These are phyloP conservation scores for Pseudocercospora pini-densiflorae DNA, from an alignment of 2,329 filamentous ascomycete genomes.

Conservation along the genomic window DNA sequence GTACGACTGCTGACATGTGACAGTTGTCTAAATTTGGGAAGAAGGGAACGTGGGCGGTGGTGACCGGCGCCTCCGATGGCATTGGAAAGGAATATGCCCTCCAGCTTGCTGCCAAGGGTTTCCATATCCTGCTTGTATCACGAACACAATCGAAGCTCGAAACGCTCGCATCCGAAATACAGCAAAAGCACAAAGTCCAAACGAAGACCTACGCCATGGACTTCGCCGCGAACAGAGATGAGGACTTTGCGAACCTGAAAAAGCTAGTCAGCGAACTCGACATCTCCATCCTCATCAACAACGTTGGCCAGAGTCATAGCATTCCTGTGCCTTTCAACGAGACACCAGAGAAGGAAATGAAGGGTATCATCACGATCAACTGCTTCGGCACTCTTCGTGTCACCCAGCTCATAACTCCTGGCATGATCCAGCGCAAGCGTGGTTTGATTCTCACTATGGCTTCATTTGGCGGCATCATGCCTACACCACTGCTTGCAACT, in stretches of 20 bases:
- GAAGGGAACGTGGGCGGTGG: slow-evolving; percentile 89
- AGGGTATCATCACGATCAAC: slow-evolving; percentile 93
- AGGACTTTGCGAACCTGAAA: slow-evolving; percentile 77
- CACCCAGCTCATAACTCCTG: slow-evolving; percentile 82
- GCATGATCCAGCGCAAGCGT: slow-evolving; percentile 80
- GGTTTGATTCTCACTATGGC: slow-evolving; percentile 97
- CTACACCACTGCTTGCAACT: slow-evolving; percentile 89
- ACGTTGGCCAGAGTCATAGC: slow-evolving; percentile 91
- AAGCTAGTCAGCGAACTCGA: slow-evolving; percentile 68
- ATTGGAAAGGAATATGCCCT: slow-evolving; percentile 95
- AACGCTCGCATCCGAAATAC: slow-evolving; percentile 74
- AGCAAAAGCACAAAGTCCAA: slow-evolving; percentile 70
- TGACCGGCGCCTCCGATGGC: slow-evolving; percentile 95
- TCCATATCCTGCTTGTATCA: slow-evolving; percentile 93
- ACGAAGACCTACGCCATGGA: slow-evolving; percentile 89
- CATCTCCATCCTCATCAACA: slow-evolving; percentile 89
- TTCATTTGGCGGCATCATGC: slow-evolving; percentile 90
- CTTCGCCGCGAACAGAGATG: slow-evolving; percentile 77
- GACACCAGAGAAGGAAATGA: slow-evolving; percentile 78
- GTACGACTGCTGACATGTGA: slow-evolving; percentile 10
- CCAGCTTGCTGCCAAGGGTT: slow-evolving; percentile 87
- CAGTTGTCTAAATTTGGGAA: slow-evolving; percentile 89
- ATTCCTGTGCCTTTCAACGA: slow-evolving; percentile 89
- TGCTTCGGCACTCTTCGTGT: slow-evolving; percentile 87
- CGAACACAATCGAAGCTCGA: slow-evolving; percentile 93